Evolutionary conservation across 768 basidiomycete genomes (phyloP).

Genomic region (Guyanaporus albipodus): DNA sequence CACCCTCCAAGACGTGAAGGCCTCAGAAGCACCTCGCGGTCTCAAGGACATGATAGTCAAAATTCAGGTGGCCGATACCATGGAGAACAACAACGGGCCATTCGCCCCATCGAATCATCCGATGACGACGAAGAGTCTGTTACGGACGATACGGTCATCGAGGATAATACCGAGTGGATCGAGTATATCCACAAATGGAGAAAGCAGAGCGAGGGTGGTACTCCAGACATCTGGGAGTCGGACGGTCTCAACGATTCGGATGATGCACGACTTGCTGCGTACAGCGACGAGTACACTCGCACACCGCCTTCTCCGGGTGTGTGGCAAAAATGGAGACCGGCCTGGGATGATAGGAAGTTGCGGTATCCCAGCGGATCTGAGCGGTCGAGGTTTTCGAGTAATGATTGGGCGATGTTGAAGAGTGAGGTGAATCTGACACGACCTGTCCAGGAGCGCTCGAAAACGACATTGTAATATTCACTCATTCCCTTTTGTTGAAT

Average conservation of each 20-base stretch:
- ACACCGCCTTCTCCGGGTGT: background rate
- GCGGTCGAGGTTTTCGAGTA: background rate
- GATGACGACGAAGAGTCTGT: background rate
- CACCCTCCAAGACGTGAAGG: background rate
- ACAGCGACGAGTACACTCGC: background rate
- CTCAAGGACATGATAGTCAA: background rate
- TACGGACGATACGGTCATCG: background rate
- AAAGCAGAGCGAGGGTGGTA: background rate
- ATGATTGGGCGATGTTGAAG: constrained; percentile 1
- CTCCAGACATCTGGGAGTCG: background rate
- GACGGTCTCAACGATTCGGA: background rate
- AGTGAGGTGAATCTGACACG: background rate
- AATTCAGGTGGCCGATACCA: background rate
- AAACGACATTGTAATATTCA: no score
- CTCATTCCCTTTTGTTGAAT: no score
- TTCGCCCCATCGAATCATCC: background rate
- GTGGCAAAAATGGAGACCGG: background rate
- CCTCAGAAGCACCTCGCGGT: background rate
- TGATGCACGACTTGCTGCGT: background rate
- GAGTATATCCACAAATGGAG: background rate
- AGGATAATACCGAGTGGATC: background rate
- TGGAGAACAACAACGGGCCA: background rate
- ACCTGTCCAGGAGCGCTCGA: no score
- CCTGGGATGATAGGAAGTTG: background rate
- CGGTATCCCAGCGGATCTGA: background rate